phyloP scores from a whole-genome alignment of 2,329 filamentous ascomycete genomes.

The Botrytis cinerea region DNA sequence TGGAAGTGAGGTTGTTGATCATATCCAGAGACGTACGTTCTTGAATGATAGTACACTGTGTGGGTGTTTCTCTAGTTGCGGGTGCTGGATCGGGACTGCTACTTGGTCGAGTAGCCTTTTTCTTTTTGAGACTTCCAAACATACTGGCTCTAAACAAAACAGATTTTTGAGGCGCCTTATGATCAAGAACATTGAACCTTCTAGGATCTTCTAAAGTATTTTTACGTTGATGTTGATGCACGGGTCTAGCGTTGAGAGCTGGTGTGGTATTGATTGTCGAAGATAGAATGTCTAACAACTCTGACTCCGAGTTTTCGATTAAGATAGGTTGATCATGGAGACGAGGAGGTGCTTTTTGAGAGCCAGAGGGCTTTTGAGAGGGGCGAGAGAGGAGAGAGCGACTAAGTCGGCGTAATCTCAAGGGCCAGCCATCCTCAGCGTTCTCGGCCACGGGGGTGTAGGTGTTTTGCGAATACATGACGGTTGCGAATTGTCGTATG shows the following conservation, averaged over 20 bases:
- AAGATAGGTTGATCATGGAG: not conserved
- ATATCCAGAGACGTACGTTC: not conserved
- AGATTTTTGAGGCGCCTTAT: not conserved
- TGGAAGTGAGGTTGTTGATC: not conserved
- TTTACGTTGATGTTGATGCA: not conserved
- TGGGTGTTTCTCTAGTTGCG: not conserved
- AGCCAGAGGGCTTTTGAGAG: not conserved
- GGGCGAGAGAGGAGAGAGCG: not conserved
- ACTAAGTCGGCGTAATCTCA: not conserved
- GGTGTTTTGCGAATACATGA: not conserved
- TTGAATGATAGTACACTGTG: not conserved
- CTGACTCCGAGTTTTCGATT: not conserved
- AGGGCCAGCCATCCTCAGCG: not conserved
- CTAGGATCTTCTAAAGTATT: slow-evolving; percentile 10
- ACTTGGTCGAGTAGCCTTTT: not conserved
- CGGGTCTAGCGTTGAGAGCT: not conserved
- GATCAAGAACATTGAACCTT: slow-evolving; percentile 12
- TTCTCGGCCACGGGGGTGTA: not conserved
- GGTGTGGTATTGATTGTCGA: slow-evolving; percentile 8
- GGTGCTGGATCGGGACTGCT: not conserved
- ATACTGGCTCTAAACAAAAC: not conserved
- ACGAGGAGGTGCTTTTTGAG: not conserved
- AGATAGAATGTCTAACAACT: slow-evolving; percentile 3
- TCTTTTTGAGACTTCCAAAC: not conserved
- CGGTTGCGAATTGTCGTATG: not conserved